Evolutionary conservation across 192 early-diverging fungal species (phyloP), one percentile per base, ranked within the genome.

Genomic region (Allomyces arbusculus): DNA sequence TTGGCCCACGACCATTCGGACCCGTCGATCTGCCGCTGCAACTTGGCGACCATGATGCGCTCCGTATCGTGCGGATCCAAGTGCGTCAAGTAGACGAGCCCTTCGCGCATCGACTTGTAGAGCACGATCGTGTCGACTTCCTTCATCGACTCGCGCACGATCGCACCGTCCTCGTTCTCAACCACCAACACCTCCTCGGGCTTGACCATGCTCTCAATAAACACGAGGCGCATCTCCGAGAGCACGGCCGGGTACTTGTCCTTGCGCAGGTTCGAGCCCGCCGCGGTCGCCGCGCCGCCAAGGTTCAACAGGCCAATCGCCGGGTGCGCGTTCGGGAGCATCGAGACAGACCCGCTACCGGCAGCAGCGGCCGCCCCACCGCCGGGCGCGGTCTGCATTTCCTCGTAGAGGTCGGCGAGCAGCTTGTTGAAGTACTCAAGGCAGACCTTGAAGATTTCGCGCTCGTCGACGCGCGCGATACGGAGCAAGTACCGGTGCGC

Each of bases 181-280:
- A 95, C 93, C 64, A 99, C 87, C 33, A 99, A 78, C 9, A 94
- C 90, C 79, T 99, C 96, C 75, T 99, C 95, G 40, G 96, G 96
- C 64, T 91, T 90, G 40, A 94, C 95, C 96, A 99, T 99, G 65
- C 89, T 82, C 72, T 94, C 92, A 71, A 99, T 99, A 92, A 97
- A 94, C 23, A 96, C 91, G 10, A 87, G 78, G 61, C 96, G 90
- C 64, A 99, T 80, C 26, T 82, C 82, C 7, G 50, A 82, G 23
- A 99, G 80, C 22, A 93, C 76, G 44, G 86, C 83, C n/a, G 80
- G 75, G 72, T 99, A 99, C 69, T 91, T 77, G 71, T 82, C 78
- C 63, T 91, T 90, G 63, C 95, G 85, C 14, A 78, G 68, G 40
- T 74, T 63, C 22, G 25, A 44, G 65, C 62, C 70, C 62, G 67